These are phyloP conservation scores for Diversispora eburnea DNA, from an alignment of 192 early-diverging fungal genomes.

Conservation along the genomic window DNA sequence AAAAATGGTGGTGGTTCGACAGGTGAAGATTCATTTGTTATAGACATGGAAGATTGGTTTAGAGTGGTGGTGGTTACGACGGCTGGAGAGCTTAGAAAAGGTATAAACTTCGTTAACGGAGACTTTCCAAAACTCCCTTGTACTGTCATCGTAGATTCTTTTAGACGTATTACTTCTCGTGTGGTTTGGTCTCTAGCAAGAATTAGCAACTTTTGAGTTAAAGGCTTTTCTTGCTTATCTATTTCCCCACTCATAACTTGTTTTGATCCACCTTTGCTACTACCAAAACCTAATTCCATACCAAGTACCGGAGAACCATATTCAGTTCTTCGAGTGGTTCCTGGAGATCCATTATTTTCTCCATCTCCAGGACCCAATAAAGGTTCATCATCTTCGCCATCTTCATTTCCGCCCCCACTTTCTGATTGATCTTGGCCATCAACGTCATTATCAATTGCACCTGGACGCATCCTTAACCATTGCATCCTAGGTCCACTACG, in stretches of 20 bases:
- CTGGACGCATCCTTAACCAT: conserved; percentile 70
- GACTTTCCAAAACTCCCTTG: conserved; percentile 13
- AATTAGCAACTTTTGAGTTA: neutral
- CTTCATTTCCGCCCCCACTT: conserved; percentile 12
- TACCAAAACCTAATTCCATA: neutral
- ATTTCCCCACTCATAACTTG: neutral
- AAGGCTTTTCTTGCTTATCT: neutral
- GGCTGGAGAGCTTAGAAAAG: conserved; percentile 9
- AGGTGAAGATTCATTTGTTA: neutral
- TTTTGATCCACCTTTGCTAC: neutral
- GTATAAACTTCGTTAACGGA: neutral
- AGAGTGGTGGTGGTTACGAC: neutral
- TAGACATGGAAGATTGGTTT: neutral
- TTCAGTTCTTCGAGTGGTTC: conserved; percentile 1
- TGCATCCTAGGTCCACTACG: conserved; percentile 82
- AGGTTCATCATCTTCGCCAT: conserved; percentile 9
- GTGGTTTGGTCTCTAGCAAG: neutral
- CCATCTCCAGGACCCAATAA: conserved; percentile 13
- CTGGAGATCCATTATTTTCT: conserved; percentile 25
- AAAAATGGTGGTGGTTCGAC: neutral
- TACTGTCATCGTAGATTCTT: neutral
- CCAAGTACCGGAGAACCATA: neutral
- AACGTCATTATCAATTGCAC: conserved; percentile 7
- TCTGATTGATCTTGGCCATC: conserved; percentile 4
- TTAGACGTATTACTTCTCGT: neutral